A percentile compares a stretch with the other conserved stretches of the same genome.
These are phyloP conservation scores for Dovyalis caffra DNA, from an alignment of 345 rosid species.

Conservation along the genomic window DNA sequence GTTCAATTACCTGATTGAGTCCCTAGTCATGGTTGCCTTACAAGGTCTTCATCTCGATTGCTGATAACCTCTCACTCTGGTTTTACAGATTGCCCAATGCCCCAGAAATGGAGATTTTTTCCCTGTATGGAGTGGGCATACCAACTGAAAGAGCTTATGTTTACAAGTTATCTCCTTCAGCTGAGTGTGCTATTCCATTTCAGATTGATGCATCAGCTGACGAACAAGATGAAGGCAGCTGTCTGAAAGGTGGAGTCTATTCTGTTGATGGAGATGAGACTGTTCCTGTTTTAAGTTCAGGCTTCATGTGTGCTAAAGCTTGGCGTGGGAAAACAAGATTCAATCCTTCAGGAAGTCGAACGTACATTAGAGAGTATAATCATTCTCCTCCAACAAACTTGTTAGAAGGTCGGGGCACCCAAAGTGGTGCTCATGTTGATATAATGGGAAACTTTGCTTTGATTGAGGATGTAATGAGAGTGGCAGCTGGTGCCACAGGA, in stretches of 20 bases:
- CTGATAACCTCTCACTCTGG: conserved; percentile 15
- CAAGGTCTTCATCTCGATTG: background rate
- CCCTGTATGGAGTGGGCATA: conserved; percentile 89
- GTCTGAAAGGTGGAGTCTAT: conserved; percentile 82
- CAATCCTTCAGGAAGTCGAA: conserved; percentile 79
- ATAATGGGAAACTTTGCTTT: conserved; percentile 96
- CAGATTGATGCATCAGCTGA: conserved; percentile 75
- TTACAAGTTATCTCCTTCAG: conserved; percentile 63
- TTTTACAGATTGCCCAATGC: conserved; percentile 81
- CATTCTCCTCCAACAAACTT: conserved; percentile 87
- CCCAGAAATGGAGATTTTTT: conserved; percentile 86
- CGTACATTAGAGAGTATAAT: conserved; percentile 70
- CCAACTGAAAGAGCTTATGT: conserved; percentile 91
- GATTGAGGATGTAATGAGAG: conserved; percentile 79
- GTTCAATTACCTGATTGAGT: background rate
- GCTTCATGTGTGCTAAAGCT: conserved; percentile 91
- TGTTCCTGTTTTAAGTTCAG: conserved; percentile 85
- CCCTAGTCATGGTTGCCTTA: background rate
- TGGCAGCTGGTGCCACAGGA: conserved; percentile 86
- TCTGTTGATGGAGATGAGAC: conserved; percentile 89
- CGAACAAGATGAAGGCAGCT: conserved; percentile 56
- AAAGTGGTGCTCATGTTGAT: conserved; percentile 89
- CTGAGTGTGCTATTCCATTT: conserved; percentile 86
- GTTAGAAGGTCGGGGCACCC: conserved; percentile 90
- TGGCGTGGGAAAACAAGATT: conserved; percentile 96